phyloP scores from a whole-genome alignment of 2,329 filamentous ascomycete genomes.

The Calonectria pauciramosa region DNA sequence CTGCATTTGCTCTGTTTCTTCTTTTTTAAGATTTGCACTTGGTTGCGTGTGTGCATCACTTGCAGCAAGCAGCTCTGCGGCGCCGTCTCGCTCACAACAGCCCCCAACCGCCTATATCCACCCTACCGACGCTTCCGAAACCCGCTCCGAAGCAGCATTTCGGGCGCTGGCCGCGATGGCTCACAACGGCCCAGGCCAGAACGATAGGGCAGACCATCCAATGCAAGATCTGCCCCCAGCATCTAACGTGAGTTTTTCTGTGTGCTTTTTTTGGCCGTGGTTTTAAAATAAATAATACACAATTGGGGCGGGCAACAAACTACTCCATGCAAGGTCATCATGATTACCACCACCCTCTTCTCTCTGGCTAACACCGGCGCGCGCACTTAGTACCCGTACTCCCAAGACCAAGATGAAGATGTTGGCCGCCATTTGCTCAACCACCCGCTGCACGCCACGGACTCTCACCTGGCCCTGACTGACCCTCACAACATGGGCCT shows the following conservation, averaged over 20 bases:
- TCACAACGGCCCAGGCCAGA: constrained; percentile 9
- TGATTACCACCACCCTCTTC: not conserved
- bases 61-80: not conserved
- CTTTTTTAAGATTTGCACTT: not conserved
- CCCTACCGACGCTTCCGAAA: constrained; percentile 8
- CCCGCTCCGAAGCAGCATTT: not conserved
- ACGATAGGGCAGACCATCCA: constrained; percentile 14
- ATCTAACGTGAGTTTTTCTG: constrained; percentile 36
- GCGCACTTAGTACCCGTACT: not conserved
- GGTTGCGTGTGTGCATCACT: not conserved
- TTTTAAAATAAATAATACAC: not conserved
- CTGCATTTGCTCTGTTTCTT: not conserved
- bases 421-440: constrained; percentile 24
- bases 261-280: not conserved
- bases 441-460: constrained; percentile 13
- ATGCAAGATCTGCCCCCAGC: constrained; percentile 42
- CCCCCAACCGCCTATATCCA: not conserved
- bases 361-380: not conserved
- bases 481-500: constrained; percentile 4
- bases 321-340: not conserved
- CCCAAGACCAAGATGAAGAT: constrained; percentile 23
- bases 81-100: not conserved
- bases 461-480: not conserved
- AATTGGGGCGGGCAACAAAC: not conserved
- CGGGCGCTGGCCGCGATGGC: constrained; percentile 14